Percentiles rank a stretch among this genome's conserved stretches.
Conservation (phyloP, 139 green algal species). For the Parachlorella kessleri region DNA sequence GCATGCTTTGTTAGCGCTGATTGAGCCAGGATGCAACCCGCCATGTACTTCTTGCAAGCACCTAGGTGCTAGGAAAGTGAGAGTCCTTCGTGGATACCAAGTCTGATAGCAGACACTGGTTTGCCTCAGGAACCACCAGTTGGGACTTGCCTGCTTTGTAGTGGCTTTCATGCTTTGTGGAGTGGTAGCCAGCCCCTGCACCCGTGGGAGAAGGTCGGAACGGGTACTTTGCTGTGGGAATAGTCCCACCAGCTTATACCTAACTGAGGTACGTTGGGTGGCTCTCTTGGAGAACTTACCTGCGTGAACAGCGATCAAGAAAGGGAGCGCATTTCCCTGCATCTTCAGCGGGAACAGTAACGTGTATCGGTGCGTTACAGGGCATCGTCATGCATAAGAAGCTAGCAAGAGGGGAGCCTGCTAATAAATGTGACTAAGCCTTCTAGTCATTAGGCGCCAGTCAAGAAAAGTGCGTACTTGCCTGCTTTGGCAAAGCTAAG, state of each 20-base stretch:
- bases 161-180: slow-evolving; percentile 30
- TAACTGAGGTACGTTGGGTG: not conserved
- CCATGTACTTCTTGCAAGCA: too few relatives aligned
- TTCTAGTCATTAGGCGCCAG: not conserved
- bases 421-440: not conserved
- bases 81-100: too few relatives aligned
- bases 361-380: not conserved
- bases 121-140: not conserved
- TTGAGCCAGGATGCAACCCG: too few relatives aligned
- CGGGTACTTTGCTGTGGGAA: not conserved
- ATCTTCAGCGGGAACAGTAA: not conserved
- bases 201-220: not conserved
- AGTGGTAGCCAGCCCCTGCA: slow-evolving; percentile 67
- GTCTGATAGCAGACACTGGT: not conserved
- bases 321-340: slow-evolving; percentile 19
- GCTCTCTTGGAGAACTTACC: not conserved
- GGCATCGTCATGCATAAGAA: not conserved
- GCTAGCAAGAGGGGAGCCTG: not conserved
- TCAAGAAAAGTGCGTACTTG: not conserved
- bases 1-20: too few relatives aligned
- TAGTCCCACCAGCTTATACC: too few relatives aligned
- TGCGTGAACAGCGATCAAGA: slow-evolving; percentile 76
- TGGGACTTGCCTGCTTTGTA: slow-evolving; percentile 68
- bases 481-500: not conserved
- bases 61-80: not conserved